phyloP scores from a whole-genome alignment of 2,329 filamentous ascomycete species.

The Colletotrichum gigasporum region DNA sequence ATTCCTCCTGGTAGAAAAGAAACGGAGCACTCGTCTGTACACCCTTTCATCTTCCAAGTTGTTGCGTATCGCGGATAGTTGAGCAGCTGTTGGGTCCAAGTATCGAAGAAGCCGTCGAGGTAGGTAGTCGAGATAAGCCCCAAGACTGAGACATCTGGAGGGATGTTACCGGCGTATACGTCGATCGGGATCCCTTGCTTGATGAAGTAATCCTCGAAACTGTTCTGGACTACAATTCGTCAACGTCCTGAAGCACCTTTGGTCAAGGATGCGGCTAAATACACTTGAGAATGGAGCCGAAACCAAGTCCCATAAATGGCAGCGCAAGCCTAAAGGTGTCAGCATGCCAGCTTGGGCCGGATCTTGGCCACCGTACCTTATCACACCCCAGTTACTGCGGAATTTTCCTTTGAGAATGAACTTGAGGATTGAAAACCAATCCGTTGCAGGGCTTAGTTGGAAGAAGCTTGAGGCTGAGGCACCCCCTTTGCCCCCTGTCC shows the following conservation, averaged over 20 bases:
- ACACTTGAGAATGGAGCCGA: conserved; percentile 26
- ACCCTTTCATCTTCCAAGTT: conserved; percentile 29
- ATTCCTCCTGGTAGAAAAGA: conserved; percentile 34
- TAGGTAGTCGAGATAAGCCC: conserved; percentile 25
- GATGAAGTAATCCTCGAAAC: conserved; percentile 32
- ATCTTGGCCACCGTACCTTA: background rate
- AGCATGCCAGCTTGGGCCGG: background rate
- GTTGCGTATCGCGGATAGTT: conserved; percentile 32
- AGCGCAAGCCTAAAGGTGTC: background rate
- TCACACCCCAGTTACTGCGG: conserved; percentile 2
- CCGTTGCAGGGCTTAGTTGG: conserved; percentile 24
- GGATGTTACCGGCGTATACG: conserved; percentile 34
- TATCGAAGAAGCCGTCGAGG: conserved; percentile 32
- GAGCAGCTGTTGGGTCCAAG: conserved; percentile 30
- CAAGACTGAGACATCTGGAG: conserved; percentile 25
- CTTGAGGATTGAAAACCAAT: conserved; percentile 28
- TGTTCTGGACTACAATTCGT: conserved; percentile 13
- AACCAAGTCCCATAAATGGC: conserved; percentile 24
- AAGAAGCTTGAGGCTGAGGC: conserved; percentile 25
- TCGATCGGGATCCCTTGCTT: conserved; percentile 17
- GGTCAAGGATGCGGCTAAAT: background rate
- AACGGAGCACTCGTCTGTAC: conserved; percentile 22
- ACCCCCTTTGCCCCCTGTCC: background rate
- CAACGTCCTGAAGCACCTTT: background rate
- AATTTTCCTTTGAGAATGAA: conserved; percentile 16